phyloP scores from a whole-genome alignment of 192 early-diverging fungal genomes.

The Coemansia sp. region DNA sequence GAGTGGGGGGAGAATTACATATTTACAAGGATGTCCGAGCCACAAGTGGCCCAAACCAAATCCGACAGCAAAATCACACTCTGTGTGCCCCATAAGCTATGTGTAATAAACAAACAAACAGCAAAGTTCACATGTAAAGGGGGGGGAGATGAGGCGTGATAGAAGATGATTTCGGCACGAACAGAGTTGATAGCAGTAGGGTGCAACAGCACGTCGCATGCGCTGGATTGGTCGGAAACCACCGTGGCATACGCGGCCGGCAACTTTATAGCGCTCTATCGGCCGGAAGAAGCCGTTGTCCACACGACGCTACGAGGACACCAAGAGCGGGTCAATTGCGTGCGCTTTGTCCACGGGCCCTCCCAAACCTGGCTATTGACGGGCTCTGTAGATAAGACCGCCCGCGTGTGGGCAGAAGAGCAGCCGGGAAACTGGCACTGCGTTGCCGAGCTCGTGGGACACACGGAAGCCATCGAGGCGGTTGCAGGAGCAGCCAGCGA shows the following conservation, averaged over 20 bases:
- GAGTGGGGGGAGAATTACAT: no score
- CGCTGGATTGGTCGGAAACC: conserved; percentile 20
- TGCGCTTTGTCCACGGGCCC: conserved; percentile 62
- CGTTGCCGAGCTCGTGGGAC: conserved; percentile 66
- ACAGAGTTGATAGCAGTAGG: conserved; percentile 31
- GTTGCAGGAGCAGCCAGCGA: conserved; percentile 36
- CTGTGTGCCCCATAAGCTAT: no score
- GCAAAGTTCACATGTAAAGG: no score
- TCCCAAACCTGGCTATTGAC: conserved; percentile 56
- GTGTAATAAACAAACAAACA: no score
- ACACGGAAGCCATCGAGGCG: conserved; percentile 63
- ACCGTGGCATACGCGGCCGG: conserved; percentile 70
- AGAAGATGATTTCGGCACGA: conserved; percentile 2
- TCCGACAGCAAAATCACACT: no score
- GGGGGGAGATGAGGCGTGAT: no score
- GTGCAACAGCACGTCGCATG: conserved; percentile 46
- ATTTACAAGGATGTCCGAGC: no score
- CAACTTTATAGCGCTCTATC: conserved; percentile 67
- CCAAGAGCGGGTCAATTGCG: conserved; percentile 70
- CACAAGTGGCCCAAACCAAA: no score
- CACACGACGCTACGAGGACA: conserved; percentile 71
- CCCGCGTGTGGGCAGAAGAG: conserved; percentile 65
- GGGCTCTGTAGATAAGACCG: conserved; percentile 77
- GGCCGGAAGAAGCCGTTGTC: conserved; percentile 58
- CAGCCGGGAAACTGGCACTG: conserved; percentile 54